phyloP scores from a whole-genome alignment of 176 grass and related monocot species.

The Tuctoria greenei region DNA sequence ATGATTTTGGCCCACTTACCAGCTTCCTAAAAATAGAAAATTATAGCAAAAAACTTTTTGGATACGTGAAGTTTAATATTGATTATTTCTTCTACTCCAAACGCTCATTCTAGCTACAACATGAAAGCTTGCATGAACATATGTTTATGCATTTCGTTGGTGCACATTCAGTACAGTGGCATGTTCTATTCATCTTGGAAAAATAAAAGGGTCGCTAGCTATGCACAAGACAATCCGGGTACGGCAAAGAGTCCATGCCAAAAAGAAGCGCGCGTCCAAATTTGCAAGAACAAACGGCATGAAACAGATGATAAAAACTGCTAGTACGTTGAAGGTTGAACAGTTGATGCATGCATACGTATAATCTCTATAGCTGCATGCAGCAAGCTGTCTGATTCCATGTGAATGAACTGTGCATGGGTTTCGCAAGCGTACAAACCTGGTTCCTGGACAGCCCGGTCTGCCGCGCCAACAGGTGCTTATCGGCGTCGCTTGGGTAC shows the following conservation, averaged over 20 bases:
- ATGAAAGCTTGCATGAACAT: neutral
- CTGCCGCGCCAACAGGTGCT: conserved; percentile 97
- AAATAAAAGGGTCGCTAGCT: neutral
- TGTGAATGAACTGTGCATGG: neutral
- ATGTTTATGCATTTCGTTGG: neutral
- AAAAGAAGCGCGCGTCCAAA: conserved; percentile 20
- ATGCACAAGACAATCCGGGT: conserved; percentile 2
- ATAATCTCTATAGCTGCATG: neutral
- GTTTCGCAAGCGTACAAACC: conserved; percentile 53
- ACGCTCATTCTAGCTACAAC: neutral
- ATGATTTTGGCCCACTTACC: neutral
- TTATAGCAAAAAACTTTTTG: no score
- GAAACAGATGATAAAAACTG: neutral
- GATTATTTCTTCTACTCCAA: neutral
- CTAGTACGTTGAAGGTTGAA: neutral
- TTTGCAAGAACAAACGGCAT: conserved; percentile 33
- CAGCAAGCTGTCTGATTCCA: conserved; percentile 15
- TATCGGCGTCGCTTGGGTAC: conserved; percentile 99
- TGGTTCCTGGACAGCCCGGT: conserved; percentile 98
- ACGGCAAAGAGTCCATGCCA: conserved; percentile 27
- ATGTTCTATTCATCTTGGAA: conserved; percentile 1
- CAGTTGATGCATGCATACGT: conserved; percentile 11
- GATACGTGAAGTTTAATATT: neutral
- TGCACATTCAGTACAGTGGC: neutral
- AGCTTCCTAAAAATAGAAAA: neutral